These are phyloP conservation scores for Bruguiera parviflora DNA, from an alignment of 345 rosid species.

Conservation along the genomic window DNA sequence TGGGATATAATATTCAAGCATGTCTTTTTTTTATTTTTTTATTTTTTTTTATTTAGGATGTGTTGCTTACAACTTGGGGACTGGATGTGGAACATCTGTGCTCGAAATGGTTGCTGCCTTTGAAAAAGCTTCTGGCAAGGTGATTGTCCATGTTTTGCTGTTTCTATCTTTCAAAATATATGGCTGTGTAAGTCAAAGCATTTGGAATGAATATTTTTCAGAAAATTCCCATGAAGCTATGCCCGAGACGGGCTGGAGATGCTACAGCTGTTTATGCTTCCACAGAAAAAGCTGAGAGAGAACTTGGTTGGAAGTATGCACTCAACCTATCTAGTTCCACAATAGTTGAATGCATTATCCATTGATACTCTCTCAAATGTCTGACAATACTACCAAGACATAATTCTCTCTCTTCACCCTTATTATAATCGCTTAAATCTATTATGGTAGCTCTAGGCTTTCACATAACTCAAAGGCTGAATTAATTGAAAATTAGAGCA, in stretches of 20 bases:
- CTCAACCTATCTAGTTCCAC: constrained; percentile 2
- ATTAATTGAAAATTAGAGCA: too few relatives aligned
- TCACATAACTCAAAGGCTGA: too few relatives aligned
- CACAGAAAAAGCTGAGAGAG: constrained; percentile 65
- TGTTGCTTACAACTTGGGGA: constrained; percentile 81
- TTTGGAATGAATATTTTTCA: constrained; percentile 24
- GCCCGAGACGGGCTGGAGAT: constrained; percentile 90
- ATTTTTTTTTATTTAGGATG: constrained; percentile 52
- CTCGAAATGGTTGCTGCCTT: constrained; percentile 94
- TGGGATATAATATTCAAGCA: background rate
- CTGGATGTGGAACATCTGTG: constrained; percentile 80
- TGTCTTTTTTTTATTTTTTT: background rate
- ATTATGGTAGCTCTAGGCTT: too few relatives aligned
- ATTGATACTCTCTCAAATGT: background rate
- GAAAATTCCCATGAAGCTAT: constrained; percentile 78
- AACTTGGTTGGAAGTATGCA: constrained; percentile 93
- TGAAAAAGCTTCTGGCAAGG: constrained; percentile 91
- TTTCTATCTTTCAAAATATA: background rate
- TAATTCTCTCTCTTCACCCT: too few relatives aligned
- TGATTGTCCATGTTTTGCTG: constrained; percentile 19
- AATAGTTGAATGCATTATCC: background rate
- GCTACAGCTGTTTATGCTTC: constrained; percentile 88
- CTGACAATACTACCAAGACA: background rate
- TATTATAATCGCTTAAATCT: too few relatives aligned
- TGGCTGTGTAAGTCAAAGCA: background rate